Evolutionary conservation across 345 rosid genomes (phyloP).

Genomic region (Brassica cretica): DNA sequence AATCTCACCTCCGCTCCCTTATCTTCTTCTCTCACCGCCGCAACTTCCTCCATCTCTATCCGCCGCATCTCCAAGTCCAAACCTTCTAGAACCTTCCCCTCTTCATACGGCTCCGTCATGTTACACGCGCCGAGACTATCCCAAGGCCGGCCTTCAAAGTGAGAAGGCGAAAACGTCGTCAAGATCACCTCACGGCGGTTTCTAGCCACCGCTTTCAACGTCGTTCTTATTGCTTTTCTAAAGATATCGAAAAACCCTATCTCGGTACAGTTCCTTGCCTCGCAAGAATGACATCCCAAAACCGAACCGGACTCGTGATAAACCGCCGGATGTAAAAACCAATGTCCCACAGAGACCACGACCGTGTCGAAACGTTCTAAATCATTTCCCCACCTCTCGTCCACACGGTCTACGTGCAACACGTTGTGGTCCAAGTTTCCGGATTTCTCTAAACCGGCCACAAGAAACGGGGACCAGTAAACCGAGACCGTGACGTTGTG

Average conservation of each 20-base stretch:
- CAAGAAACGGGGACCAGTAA: slow-evolving; percentile 96
- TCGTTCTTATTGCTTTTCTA: slow-evolving; percentile 68
- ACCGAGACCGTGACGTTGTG: slow-evolving; percentile 63
- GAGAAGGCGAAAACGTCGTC: slow-evolving; percentile 84
- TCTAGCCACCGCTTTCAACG: slow-evolving; percentile 51
- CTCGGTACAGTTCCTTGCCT: slow-evolving; percentile 68
- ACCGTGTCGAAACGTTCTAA: slow-evolving; percentile 55
- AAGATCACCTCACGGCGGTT: slow-evolving; percentile 48
- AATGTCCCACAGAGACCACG: slow-evolving; percentile 81
- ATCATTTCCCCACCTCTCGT: slow-evolving; percentile 83
- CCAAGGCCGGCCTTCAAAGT: slow-evolving; percentile 91
- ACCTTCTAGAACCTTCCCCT: slow-evolving; percentile 66
- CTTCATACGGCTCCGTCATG: slow-evolving; percentile 66
- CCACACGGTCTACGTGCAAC: slow-evolving; percentile 64
- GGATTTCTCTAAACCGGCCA: slow-evolving; percentile 77
- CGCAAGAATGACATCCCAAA: slow-evolving; percentile 86
- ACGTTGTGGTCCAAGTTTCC: slow-evolving; percentile 68
- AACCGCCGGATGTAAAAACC: slow-evolving; percentile 92
- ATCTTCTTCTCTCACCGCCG: slow-evolving; percentile 40
- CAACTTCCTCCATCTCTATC: slow-evolving; percentile 67
- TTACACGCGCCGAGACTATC: slow-evolving; percentile 88
- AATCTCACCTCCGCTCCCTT: slow-evolving; percentile 44
- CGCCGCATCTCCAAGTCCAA: slow-evolving; percentile 72
- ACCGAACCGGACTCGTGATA: slow-evolving; percentile 62
- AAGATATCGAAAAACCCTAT: slow-evolving; percentile 74